Conservation (phyloP, 2,329 filamentous ascomycete genomes). For the Beauveria sp. region DNA sequence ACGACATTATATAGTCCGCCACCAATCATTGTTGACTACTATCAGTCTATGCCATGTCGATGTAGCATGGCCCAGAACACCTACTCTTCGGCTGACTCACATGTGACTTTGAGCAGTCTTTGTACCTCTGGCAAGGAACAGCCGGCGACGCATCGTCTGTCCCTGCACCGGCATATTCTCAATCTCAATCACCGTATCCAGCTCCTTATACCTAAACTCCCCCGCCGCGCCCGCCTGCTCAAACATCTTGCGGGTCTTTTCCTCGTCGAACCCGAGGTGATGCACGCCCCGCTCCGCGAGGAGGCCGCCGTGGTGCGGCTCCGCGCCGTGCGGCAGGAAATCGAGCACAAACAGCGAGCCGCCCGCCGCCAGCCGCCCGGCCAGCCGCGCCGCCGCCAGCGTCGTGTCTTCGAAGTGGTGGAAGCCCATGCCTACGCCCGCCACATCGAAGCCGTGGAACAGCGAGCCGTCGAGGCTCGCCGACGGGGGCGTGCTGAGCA, state of each 20-base stretch:
- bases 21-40: too few species aligned
- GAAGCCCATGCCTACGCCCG: conserved; percentile 53
- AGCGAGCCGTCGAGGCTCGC: conserved; percentile 49
- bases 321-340: conserved; percentile 48
- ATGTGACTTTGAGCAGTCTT: conserved; percentile 21
- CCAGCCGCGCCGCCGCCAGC: conserved; percentile 50
- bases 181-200: conserved; percentile 44
- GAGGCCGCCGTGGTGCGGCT: conserved; percentile 15
- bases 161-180: conserved; percentile 20
- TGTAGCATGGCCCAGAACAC: too few species aligned
- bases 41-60: too few species aligned
- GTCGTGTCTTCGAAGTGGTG: conserved; percentile 62
- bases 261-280: conserved; percentile 58
- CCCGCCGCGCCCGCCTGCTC: conserved; percentile 50
- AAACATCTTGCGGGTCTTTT: conserved; percentile 53
- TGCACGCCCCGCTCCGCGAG: conserved; percentile 42
- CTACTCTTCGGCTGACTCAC: neutral
- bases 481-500: conserved; percentile 43
- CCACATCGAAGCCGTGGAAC: conserved; percentile 64
- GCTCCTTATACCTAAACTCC: conserved; percentile 49
- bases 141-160: conserved; percentile 23
- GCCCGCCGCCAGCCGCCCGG: conserved; percentile 53
- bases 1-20: too few species aligned
- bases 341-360: conserved; percentile 63
- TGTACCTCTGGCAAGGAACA: conserved; percentile 42